Percentiles rank a stretch among this genome's conserved stretches.
These are phyloP conservation scores for Trichoderma endophyticum DNA, from an alignment of 2,329 filamentous ascomycete genomes.

Conservation along the genomic window DNA sequence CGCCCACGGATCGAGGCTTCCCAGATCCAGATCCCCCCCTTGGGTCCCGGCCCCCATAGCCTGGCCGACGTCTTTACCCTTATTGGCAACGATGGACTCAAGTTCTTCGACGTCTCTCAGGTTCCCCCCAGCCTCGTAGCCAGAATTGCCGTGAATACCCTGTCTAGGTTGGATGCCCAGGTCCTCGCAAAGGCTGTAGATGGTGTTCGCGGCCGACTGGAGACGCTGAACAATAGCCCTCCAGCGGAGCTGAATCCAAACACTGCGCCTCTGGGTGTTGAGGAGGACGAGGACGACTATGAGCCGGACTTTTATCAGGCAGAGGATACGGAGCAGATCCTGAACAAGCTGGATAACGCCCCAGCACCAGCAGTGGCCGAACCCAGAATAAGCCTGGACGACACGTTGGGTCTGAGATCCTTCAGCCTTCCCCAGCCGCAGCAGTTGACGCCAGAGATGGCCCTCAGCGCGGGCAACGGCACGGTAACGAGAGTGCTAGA, in stretches of 20 bases:
- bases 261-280: constrained; percentile 60
- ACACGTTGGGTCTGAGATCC: constrained; percentile 63
- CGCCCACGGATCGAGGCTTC: constrained; percentile 62
- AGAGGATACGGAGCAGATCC: constrained; percentile 73
- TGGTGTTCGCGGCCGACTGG: constrained; percentile 52
- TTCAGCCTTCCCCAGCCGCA: constrained; percentile 79
- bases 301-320: constrained; percentile 80
- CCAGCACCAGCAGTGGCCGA: constrained; percentile 45
- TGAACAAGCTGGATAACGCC: constrained; percentile 71
- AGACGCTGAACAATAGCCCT: constrained; percentile 44
- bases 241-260: constrained; percentile 52
- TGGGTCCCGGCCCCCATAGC: constrained; percentile 72
- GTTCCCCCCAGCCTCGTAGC: constrained; percentile 73
- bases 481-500: constrained; percentile 75
- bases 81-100: constrained; percentile 67
- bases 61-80: constrained; percentile 84
- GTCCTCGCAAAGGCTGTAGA: constrained; percentile 71
- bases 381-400: constrained; percentile 28
- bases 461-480: constrained; percentile 69
- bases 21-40: constrained; percentile 59
- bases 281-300: constrained; percentile 83
- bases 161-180: constrained; percentile 67
- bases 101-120: constrained; percentile 76
- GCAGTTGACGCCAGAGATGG: constrained; percentile 67
- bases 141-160: constrained; percentile 75